Base-by-base conservation (phyloP, 2,329 filamentous ascomycete species). In the Verticillium isaacii region DNA sequence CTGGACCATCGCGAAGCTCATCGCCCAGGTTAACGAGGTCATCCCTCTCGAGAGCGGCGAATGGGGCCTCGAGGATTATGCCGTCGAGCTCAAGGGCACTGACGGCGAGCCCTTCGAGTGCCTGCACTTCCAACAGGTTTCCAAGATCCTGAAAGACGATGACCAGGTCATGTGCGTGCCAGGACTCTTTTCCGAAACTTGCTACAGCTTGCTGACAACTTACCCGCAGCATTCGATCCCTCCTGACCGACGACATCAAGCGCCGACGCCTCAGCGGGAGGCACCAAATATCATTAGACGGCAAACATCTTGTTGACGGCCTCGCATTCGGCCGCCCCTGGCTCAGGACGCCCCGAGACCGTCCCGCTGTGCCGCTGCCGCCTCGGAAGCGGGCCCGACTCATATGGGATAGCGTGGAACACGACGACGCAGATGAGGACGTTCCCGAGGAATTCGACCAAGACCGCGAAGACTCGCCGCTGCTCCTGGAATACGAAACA, bases 1-100 rank as follows among this genome's bases (percentile, higher is more conserved):
- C 56, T 82, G 87, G 60, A 96, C 92, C 2, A 82, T 97, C 63
- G 84, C 90, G 34, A 86, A 89, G 67, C 84, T 97, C 2, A 80
- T 97, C 41, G 86, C 90, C 65, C 85, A 92, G 64, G 81, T 97
- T 67, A 93, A 96, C 74, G 85, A 91, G 54, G 82, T 90, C 17
- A 79, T 97, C 2, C 93, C 93, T 0, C 85, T 98, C 0, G 93
- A 97, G 77, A 87, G 88, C 61, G 82, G 82, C 50, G 82, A 92
- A 63, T 97, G 92, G 92, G 92, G 92, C 0, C 77, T 97, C 3
- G 93, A 97, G 70, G 92, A 97, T 72, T 98, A 98, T 74, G 85
- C 85, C 9, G 91, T 97, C 34, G 91, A 96, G 74, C 82, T 97
- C 3, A 74, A 75, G 23, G 80, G 83, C 61, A 68, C 70, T 32